These are phyloP conservation scores for Melaleuca quinquenervia DNA, from an alignment of 345 rosid genomes.

Conservation along the genomic window DNA sequence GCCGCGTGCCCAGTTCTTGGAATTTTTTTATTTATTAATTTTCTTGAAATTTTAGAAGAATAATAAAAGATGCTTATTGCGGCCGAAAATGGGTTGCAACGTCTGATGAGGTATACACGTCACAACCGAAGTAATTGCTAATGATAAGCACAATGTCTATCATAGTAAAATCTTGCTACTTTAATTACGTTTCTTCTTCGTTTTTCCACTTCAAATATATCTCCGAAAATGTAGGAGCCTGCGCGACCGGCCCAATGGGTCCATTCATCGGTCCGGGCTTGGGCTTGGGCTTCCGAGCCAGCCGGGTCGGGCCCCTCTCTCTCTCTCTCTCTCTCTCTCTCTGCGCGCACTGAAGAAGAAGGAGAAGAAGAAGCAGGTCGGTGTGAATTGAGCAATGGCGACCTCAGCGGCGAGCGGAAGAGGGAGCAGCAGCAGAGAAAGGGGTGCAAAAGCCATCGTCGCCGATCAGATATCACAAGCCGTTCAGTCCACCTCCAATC, in stretches of 20 bases:
- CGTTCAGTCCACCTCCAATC: constrained; percentile 71
- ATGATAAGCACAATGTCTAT: neutral
- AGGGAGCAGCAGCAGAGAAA: constrained; percentile 28
- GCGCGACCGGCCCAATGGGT: neutral
- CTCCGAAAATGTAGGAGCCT: neutral
- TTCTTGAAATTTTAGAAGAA: neutral
- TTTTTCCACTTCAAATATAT: no score
- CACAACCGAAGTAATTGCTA: neutral
- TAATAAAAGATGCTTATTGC: neutral
- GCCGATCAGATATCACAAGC: constrained; percentile 75
- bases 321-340: neutral
- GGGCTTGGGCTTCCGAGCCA: neutral
- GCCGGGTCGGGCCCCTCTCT: neutral
- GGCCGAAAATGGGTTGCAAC: neutral
- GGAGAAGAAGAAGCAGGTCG: neutral
- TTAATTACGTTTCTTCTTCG: no score
- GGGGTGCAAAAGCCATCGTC: constrained; percentile 57
- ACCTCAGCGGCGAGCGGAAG: constrained; percentile 1
- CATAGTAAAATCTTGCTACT: neutral
- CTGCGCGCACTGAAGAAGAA: neutral
- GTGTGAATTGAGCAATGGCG: constrained; percentile 6
- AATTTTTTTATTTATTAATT: no score
- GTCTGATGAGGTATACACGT: accelerated
- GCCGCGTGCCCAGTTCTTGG: no score
- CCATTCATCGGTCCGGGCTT: neutral